Evolutionary conservation across 2,329 filamentous ascomycete species (phyloP).

Genomic region (Penicillium verrucosum): DNA sequence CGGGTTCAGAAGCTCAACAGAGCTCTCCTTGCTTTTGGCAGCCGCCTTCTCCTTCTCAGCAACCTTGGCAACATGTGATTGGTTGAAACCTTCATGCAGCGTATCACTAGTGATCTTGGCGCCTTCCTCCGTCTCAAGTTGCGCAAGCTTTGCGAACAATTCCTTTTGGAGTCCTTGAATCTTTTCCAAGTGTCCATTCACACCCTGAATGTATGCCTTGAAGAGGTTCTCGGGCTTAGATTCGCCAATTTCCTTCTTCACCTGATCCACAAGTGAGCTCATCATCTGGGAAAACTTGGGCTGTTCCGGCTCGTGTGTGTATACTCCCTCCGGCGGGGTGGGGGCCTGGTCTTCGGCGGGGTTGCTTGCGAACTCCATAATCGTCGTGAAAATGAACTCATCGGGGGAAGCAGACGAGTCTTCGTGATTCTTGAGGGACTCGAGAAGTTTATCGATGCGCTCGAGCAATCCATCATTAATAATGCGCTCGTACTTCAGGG

Average conservation of each 20-base stretch:
- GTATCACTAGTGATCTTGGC: constrained; percentile 92
- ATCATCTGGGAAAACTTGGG: constrained; percentile 97
- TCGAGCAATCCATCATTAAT: constrained; percentile 88
- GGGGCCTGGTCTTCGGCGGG: constrained; percentile 73
- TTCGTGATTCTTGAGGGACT: constrained; percentile 70
- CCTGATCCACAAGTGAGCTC: constrained; percentile 89
- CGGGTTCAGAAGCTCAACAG: constrained; percentile 75
- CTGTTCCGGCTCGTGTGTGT: constrained; percentile 68
- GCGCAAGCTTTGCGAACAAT: constrained; percentile 67
- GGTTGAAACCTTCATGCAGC: constrained; percentile 86
- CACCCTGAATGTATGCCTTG: constrained; percentile 71
- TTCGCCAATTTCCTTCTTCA: constrained; percentile 80
- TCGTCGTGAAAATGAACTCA: constrained; percentile 80
- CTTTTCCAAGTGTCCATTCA: constrained; percentile 72
- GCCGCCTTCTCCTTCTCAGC: constrained; percentile 45
- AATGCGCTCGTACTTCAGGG: constrained; percentile 81
- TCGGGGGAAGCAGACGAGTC: constrained; percentile 64
- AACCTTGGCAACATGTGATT: constrained; percentile 70
- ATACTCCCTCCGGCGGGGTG: constrained; percentile 72
- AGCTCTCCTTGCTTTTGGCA: constrained; percentile 40
- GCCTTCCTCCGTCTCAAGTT: constrained; percentile 79
- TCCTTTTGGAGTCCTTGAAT: constrained; percentile 75
- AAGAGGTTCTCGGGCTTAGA: constrained; percentile 66
- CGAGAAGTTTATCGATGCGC: constrained; percentile 76
- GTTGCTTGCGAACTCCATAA: constrained; percentile 75